Conservation (phyloP, 106 monocot species). For the Platanthera zijinensis region DNA sequence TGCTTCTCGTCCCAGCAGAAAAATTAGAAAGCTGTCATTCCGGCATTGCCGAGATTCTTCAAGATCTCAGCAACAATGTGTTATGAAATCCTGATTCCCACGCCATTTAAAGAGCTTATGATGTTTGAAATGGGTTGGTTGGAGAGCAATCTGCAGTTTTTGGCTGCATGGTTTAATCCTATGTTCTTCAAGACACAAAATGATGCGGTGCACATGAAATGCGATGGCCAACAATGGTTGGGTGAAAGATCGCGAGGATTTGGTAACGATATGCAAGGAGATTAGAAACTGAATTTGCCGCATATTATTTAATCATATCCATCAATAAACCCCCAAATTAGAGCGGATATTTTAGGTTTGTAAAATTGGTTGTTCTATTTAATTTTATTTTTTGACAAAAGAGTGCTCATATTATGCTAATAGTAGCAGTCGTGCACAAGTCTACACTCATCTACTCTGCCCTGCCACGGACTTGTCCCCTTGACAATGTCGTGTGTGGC, state of each 20-base stretch:
- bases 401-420: too few relatives aligned
- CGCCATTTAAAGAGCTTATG: slow-evolving; percentile 22
- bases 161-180: slow-evolving; percentile 36
- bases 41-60: slow-evolving; percentile 65
- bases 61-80: slow-evolving; percentile 49
- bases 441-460: too few relatives aligned
- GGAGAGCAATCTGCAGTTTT: slow-evolving; percentile 44
- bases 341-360: too few relatives aligned
- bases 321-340: too few relatives aligned
- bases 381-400: too few relatives aligned
- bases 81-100: slow-evolving; percentile 32
- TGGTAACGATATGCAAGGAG: neutral
- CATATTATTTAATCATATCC: too few relatives aligned
- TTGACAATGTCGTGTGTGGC: too few relatives aligned
- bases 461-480: too few relatives aligned
- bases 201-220: neutral
- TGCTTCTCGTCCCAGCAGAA: slow-evolving; percentile 73
- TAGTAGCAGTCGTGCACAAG: too few relatives aligned
- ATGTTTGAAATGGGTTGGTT: slow-evolving; percentile 18
- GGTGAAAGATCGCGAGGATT: neutral
- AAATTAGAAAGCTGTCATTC: slow-evolving; percentile 55
- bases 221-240: too few relatives aligned
- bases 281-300: neutral
- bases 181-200: neutral
- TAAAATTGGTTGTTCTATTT: too few relatives aligned